A percentile compares a stretch with the other conserved stretches of the same genome.
Conservation (phyloP, 2,329 filamentous ascomycete genomes). For the Penicillium vulpinum region DNA sequence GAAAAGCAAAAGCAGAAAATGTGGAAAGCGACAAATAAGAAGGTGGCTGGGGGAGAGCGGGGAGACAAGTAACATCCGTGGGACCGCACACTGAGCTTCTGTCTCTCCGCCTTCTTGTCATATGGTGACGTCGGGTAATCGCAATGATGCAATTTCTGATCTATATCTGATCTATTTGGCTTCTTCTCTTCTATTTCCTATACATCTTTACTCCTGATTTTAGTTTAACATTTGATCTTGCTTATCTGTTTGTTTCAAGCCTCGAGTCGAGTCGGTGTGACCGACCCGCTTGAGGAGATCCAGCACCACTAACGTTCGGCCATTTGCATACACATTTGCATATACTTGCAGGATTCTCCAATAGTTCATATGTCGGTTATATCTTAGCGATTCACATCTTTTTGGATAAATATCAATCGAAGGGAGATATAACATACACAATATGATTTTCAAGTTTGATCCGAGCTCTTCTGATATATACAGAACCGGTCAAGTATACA, state of each 20-base stretch:
- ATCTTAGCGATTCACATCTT: not conserved
- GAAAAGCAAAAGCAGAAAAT: constrained; percentile 2
- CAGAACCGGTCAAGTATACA: too few species aligned
- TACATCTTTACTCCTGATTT: not conserved
- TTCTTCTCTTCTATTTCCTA: not conserved
- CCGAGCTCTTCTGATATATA: not conserved
- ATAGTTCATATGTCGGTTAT: not conserved
- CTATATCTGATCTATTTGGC: not conserved
- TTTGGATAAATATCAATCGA: not conserved
- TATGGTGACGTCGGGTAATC: constrained; percentile 22
- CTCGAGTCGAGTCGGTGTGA: constrained; percentile 7
- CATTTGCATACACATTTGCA: constrained; percentile 7
- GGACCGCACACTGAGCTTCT: constrained; percentile 7
- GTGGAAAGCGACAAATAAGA: constrained; percentile 9
- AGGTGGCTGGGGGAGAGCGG: constrained; percentile 11
- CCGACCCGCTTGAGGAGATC: constrained; percentile 4
- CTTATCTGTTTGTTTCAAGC: not conserved
- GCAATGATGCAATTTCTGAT: constrained; percentile 18
- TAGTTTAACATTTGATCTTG: not conserved
- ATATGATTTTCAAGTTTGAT: too few species aligned
- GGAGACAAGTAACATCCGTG: constrained; percentile 4
- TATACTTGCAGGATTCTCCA: constrained; percentile 1
- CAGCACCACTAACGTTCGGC: constrained; percentile 3
- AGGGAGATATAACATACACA: not conserved
- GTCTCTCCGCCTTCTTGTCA: constrained; percentile 23